Evolutionary conservation across 768 basidiomycete genomes (phyloP).

Genomic region (Suillus brevipes): DNA sequence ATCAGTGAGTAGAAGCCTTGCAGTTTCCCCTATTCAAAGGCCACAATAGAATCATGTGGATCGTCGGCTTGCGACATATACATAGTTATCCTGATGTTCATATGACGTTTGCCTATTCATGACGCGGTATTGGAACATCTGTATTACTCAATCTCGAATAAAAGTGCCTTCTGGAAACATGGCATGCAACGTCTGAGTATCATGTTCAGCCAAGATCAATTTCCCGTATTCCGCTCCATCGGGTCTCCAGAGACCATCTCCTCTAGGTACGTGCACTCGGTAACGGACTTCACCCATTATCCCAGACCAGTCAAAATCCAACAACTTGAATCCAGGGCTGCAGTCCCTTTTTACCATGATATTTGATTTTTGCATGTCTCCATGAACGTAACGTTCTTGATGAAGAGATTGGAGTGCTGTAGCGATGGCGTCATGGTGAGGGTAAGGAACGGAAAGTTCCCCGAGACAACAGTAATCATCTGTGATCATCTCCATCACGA

Average conservation of each 20-base stretch:
- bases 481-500: conserved; percentile 28
- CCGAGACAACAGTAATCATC: conserved; percentile 6
- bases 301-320: conserved; percentile 34
- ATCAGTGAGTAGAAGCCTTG: not conserved
- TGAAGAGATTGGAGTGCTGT: conserved; percentile 11
- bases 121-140: not conserved
- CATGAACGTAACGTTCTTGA: conserved; percentile 30
- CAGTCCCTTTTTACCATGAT: conserved; percentile 26
- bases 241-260: conserved; percentile 19
- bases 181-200: conserved; percentile 24
- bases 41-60: not conserved
- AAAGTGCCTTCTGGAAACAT: not conserved
- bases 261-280: conserved; percentile 14
- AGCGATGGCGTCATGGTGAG: not conserved
- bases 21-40: not conserved
- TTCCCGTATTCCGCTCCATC: conserved; percentile 19
- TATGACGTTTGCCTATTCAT: not conserved
- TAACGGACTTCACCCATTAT: conserved; percentile 21
- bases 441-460: not conserved
- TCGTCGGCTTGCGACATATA: too few species aligned
- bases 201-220: conserved; percentile 25
- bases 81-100: too few species aligned
- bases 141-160: not conserved
- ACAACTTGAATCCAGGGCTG: conserved; percentile 15
- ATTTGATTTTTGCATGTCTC: conserved; percentile 32